phyloP scores from a whole-genome alignment of 164 flowering plant genomes.

The Vitis rotundifolia region DNA sequence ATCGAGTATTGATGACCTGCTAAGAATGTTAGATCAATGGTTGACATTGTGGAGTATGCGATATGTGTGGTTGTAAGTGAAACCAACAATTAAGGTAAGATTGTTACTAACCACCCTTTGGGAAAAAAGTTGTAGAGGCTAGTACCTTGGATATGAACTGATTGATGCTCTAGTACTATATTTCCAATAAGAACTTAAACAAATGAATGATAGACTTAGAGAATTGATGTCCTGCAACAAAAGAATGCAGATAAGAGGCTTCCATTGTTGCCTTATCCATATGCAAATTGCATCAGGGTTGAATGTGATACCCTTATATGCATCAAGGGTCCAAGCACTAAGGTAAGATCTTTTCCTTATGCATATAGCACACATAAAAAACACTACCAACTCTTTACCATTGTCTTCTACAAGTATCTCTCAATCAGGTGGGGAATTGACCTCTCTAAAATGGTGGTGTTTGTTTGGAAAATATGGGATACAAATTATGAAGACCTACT shows the following conservation, averaged over 20 bases:
- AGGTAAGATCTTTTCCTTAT: slow-evolving; percentile 42
- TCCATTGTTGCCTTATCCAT: slow-evolving; percentile 71
- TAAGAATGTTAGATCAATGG: slow-evolving; percentile 53
- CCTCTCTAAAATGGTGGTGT: slow-evolving; percentile 54
- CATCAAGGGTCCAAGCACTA: slow-evolving; percentile 73
- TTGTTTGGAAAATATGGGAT: slow-evolving; percentile 76
- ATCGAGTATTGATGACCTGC: slow-evolving; percentile 79
- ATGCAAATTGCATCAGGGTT: slow-evolving; percentile 49
- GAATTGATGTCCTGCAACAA: slow-evolving; percentile 54
- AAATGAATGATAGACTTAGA: slow-evolving; percentile 43
- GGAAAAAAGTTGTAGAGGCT: background rate
- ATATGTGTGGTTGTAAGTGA: slow-evolving; percentile 46
- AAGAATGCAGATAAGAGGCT: slow-evolving; percentile 77
- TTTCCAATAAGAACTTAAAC: too few species aligned
- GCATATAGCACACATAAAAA: background rate
- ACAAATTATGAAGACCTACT: slow-evolving; percentile 67
- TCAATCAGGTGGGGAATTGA: slow-evolving; percentile 74
- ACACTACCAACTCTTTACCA: background rate
- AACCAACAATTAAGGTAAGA: slow-evolving; percentile 64
- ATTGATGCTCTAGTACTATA: background rate
- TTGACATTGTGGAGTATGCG: slow-evolving; percentile 39
- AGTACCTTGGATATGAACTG: too few species aligned
- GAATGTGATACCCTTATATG: slow-evolving; percentile 69
- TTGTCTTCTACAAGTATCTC: slow-evolving; percentile 54
- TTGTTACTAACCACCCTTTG: background rate